phyloP scores from a whole-genome alignment of 208 protist genomes.

The Leishmania braziliensis region DNA sequence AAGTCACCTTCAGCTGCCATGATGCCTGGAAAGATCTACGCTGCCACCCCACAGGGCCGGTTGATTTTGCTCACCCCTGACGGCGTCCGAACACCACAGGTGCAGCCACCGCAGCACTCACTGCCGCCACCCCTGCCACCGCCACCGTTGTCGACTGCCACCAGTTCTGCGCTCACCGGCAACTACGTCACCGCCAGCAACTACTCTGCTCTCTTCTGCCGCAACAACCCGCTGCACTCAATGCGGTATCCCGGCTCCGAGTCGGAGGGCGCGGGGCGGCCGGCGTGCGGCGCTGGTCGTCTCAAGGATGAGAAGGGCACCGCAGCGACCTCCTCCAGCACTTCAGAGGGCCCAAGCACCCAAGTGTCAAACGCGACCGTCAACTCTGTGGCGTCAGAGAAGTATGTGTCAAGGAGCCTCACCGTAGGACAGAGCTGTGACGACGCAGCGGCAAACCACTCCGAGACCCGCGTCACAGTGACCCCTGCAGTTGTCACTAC shows the following conservation, averaged over 20 bases:
- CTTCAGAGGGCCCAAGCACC: neutral
- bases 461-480: neutral
- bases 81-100: neutral
- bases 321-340: neutral
- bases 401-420: neutral
- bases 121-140: constrained; percentile 7
- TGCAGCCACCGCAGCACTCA: neutral
- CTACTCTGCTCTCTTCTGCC: constrained; percentile 16
- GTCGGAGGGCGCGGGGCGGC: neutral
- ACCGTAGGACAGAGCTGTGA: neutral
- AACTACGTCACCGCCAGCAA: constrained; percentile 17
- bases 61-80: constrained; percentile 6
- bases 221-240: constrained; percentile 17
- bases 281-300: neutral
- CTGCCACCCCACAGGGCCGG: constrained; percentile 8
- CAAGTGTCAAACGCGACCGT: neutral
- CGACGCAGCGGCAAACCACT: neutral
- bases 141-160: neutral
- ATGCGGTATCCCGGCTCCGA: constrained; percentile 10
- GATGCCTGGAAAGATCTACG: constrained; percentile 3
- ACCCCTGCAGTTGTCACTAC: neutral
- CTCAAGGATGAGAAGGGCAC: neutral
- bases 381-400: neutral
- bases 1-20: neutral
- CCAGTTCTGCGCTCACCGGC: neutral